Evolutionary conservation across 2,329 filamentous ascomycete genomes (phyloP).

Genomic region (Epichloe glyceriae): DNA sequence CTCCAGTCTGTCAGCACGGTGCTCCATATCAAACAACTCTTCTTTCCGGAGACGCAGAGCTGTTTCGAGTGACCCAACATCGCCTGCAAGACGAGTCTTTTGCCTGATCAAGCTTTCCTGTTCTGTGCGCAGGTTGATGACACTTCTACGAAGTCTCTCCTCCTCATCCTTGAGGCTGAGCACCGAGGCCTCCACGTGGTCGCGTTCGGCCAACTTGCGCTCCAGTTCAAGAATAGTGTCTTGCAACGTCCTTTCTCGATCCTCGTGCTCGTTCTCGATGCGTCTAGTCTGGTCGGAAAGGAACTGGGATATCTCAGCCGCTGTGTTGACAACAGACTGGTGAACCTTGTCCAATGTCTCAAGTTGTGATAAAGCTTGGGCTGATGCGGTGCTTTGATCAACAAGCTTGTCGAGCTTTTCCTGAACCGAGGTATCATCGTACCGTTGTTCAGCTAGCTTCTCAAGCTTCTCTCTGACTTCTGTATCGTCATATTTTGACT

Average conservation of each 20-base stretch:
- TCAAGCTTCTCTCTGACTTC: conserved; percentile 37
- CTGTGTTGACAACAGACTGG: conserved; percentile 71
- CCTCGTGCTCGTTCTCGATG: conserved; percentile 64
- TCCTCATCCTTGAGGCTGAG: conserved; percentile 38
- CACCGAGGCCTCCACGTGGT: conserved; percentile 46
- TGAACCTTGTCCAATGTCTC: conserved; percentile 82
- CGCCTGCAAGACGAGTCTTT: conserved; percentile 67
- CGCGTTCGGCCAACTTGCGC: conserved; percentile 53
- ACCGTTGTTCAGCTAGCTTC: conserved; percentile 21
- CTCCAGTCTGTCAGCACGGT: conserved; percentile 76
- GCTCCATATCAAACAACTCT: conserved; percentile 83
- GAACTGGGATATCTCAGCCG: conserved; percentile 73
- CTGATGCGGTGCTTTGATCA: conserved; percentile 50
- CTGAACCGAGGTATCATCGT: conserved; percentile 19
- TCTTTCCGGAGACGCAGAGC: conserved; percentile 80
- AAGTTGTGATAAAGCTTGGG: conserved; percentile 60
- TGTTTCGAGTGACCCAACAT: conserved; percentile 83
- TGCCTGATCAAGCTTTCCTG: conserved; percentile 65
- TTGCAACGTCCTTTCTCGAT: conserved; percentile 64
- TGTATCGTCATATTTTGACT: conserved; percentile 42
- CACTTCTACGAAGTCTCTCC: conserved; percentile 36
- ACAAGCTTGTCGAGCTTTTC: conserved; percentile 36
- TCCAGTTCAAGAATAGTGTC: conserved; percentile 74
- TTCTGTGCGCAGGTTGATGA: conserved; percentile 49
- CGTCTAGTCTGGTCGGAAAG: conserved; percentile 63